Percentiles rank a stretch among this genome's conserved stretches.
phyloP scores from a whole-genome alignment of 2,329 filamentous ascomycete species.

The Ceratocystis smalleyi region DNA sequence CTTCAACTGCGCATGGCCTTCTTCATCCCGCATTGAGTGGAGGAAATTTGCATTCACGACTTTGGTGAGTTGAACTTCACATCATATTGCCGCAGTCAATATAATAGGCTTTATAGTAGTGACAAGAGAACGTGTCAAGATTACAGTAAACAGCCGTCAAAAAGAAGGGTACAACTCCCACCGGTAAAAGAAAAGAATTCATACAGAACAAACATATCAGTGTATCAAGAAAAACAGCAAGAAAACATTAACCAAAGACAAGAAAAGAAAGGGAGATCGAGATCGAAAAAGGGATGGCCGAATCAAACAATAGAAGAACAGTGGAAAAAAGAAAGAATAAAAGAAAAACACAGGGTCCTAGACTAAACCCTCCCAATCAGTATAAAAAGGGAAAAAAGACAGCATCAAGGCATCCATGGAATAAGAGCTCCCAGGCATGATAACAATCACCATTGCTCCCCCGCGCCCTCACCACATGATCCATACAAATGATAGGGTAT shows the following conservation, averaged over 20 bases:
- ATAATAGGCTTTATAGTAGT: neutral
- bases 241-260: conserved; percentile 2
- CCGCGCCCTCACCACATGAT: neutral
- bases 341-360: neutral
- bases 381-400: neutral
- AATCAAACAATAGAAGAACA: conserved; percentile 5
- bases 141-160: conserved; percentile 3
- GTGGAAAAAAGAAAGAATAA: conserved; percentile 6
- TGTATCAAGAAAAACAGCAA: conserved; percentile 1
- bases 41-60: neutral
- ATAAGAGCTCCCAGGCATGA: neutral
- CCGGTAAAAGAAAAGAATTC: neutral
- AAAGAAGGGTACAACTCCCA: neutral
- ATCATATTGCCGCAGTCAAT: neutral
- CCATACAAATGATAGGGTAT: neutral
- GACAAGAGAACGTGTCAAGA: neutral
- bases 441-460: neutral
- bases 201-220: conserved; percentile 6
- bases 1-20: neutral
- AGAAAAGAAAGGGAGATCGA: conserved; percentile 5
- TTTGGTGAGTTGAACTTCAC: neutral
- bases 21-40: neutral
- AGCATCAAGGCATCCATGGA: neutral
- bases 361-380: neutral
- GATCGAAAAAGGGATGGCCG: neutral